Percentiles rank a stretch among this genome's conserved stretches.
Evolutionary conservation across 108 stramenopile genomes (phyloP).

Genomic region (Conticribra weissflogii): DNA sequence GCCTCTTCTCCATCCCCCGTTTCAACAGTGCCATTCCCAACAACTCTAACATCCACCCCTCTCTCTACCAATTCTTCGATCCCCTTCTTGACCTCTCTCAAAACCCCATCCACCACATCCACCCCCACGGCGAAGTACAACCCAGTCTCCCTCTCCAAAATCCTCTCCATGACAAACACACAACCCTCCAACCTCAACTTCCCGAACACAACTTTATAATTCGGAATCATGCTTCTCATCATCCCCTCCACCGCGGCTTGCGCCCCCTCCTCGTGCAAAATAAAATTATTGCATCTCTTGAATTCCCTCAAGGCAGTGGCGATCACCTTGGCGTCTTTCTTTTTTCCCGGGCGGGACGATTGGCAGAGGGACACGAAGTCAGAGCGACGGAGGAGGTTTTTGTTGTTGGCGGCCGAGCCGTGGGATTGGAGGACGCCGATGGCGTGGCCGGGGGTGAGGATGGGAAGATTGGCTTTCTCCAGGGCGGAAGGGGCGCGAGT

Average conservation of each 20-base stretch:
- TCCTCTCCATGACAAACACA: slow-evolving; percentile 31
- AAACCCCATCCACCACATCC: slow-evolving; percentile 39
- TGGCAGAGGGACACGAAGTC: slow-evolving; percentile 41
- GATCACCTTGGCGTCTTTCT: slow-evolving; percentile 47
- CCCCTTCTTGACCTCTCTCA: slow-evolving; percentile 18
- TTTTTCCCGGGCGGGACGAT: slow-evolving; percentile 40
- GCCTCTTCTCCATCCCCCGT: slow-evolving; percentile 1
- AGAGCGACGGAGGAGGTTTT: slow-evolving; percentile 39
- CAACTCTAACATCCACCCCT: slow-evolving; percentile 21
- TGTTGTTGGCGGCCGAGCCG: slow-evolving; percentile 22
- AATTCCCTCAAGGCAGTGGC: slow-evolving; percentile 46
- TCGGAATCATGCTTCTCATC: slow-evolving; percentile 39
- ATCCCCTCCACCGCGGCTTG: slow-evolving; percentile 45
- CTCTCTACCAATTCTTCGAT: slow-evolving; percentile 38
- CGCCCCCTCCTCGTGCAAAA: slow-evolving; percentile 28
- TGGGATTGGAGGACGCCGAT: slow-evolving; percentile 40
- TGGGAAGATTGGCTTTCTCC: slow-evolving; percentile 37
- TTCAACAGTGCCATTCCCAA: slow-evolving; percentile 2
- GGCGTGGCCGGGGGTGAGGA: slow-evolving; percentile 48
- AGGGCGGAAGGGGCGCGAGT: slow-evolving; percentile 47
- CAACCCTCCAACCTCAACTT: slow-evolving; percentile 20
- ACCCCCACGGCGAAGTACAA: slow-evolving; percentile 39
- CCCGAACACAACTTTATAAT: slow-evolving; percentile 40
- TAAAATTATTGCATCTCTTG: slow-evolving; percentile 40
- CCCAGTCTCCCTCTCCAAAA: slow-evolving; percentile 40